Conservation (phyloP, 1,139 yeast species). For the Yamadazyma blattariae region DNA sequence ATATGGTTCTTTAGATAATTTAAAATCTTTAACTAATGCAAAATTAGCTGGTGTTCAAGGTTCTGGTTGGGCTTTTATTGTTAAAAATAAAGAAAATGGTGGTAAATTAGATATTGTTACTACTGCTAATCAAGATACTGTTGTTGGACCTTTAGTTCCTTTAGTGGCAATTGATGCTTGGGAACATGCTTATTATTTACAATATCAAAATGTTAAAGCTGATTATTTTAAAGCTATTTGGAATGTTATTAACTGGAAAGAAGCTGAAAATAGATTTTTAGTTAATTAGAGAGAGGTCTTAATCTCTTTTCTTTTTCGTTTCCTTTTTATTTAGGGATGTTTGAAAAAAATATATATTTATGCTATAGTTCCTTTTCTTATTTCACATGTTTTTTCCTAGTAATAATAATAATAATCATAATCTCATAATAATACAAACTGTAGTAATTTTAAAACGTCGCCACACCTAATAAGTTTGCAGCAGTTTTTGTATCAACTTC, state of each 20-base stretch:
- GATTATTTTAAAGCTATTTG: constrained; percentile 49
- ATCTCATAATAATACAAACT: too few species aligned
- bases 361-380: too few species aligned
- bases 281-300: too few species aligned
- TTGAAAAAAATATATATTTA: too few species aligned
- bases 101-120: constrained; percentile 38
- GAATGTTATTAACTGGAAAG: constrained; percentile 49
- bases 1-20: constrained; percentile 40
- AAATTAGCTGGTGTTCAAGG: constrained; percentile 47
- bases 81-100: constrained; percentile 40
- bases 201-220: constrained; percentile 46
- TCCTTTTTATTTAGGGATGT: too few species aligned
- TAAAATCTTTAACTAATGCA: constrained; percentile 35
- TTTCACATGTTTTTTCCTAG: too few species aligned
- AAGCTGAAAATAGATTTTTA: constrained; percentile 38
- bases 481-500: constrained; percentile 78
- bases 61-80: constrained; percentile 50
- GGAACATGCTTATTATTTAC: constrained; percentile 52
- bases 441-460: constrained; percentile 49
- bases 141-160: constrained; percentile 38
- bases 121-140: constrained; percentile 47
- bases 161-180: constrained; percentile 50
- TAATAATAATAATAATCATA: too few species aligned
- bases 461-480: constrained; percentile 72
- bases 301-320: too few species aligned